Conservation (phyloP, 2,329 filamentous ascomycete species). For the Diaporthe sp. region DNA sequence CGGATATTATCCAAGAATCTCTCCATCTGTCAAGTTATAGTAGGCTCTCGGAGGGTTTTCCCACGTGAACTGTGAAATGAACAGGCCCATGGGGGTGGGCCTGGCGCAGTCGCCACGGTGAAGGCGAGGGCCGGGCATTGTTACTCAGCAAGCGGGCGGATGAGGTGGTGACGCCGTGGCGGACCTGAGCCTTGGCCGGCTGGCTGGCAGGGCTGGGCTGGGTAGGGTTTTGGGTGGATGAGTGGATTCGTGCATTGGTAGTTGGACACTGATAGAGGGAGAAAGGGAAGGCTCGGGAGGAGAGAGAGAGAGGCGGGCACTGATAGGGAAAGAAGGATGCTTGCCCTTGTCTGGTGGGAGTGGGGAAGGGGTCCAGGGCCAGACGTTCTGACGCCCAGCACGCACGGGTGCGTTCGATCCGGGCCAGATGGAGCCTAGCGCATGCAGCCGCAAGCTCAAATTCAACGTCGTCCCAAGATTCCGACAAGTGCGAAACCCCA, state of each 20-base stretch:
- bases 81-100: constrained; percentile 9
- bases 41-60: constrained; percentile 7
- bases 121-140: neutral
- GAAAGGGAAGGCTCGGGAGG: neutral
- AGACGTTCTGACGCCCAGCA: constrained; percentile 36
- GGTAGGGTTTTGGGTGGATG: neutral
- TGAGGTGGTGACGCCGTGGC: neutral
- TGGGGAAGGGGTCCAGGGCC: constrained; percentile 30
- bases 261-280: neutral
- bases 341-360: constrained; percentile 9
- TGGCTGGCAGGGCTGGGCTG: neutral
- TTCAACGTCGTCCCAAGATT: constrained; percentile 40
- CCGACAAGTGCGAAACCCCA: constrained; percentile 48
- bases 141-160: constrained; percentile 7
- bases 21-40: neutral
- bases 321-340: constrained; percentile 5
- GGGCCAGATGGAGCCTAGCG: constrained; percentile 26
- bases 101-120: neutral
- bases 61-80: constrained; percentile 11
- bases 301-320: neutral
- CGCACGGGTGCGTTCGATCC: constrained; percentile 30
- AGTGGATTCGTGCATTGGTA: neutral
- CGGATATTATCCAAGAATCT: constrained; percentile 11
- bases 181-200: neutral
- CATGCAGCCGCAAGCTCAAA: constrained; percentile 40